Conservation (phyloP, 257 asterid genomes). For the Solanum virginianum region DNA sequence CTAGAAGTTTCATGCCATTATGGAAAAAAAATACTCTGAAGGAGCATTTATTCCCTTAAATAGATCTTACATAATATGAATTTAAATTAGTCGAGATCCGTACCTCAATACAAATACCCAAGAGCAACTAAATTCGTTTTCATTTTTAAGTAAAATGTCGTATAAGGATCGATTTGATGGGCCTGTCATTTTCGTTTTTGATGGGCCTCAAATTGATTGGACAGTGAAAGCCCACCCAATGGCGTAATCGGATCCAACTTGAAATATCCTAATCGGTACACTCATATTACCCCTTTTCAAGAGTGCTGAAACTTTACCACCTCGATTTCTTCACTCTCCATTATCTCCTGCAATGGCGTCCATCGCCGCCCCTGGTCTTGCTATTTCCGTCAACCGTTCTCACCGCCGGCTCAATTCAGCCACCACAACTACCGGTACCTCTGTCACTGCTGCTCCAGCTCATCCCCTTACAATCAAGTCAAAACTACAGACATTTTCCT, state of each 20-base stretch:
- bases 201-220: not conserved
- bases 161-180: not conserved
- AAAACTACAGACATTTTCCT: constrained; percentile 16
- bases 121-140: too few species aligned
- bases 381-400: constrained; percentile 27
- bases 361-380: constrained; percentile 39
- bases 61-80: too few species aligned
- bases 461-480: constrained; percentile 22
- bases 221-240: not conserved
- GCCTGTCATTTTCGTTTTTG: not conserved
- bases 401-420: constrained; percentile 16
- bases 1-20: too few species aligned
- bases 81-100: too few species aligned
- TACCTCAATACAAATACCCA: too few species aligned
- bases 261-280: not conserved
- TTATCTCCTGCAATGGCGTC: constrained; percentile 36
- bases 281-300: not conserved
- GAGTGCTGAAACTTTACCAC: not conserved
- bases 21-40: too few species aligned
- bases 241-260: not conserved
- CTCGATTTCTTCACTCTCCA: not conserved
- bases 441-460: not conserved
- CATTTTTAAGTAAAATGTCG: too few species aligned
- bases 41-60: too few species aligned
- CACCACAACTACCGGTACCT: not conserved